Percentiles rank a stretch among this genome's conserved stretches.
These are phyloP conservation scores for Citrus sp. DNA, from an alignment of 345 rosid species.

Conservation along the genomic window DNA sequence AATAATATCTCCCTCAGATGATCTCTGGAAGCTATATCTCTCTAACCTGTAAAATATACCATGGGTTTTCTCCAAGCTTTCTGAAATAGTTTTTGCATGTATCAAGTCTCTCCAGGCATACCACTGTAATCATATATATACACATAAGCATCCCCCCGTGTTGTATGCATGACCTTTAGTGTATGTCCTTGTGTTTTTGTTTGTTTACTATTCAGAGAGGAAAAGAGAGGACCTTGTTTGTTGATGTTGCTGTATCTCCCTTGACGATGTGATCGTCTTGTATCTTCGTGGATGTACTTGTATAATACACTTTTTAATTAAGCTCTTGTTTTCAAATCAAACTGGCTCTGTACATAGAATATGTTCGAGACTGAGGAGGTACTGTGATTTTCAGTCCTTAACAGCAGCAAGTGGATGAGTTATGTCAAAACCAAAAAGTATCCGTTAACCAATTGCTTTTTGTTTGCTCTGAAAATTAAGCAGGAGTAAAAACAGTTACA, in stretches of 20 bases:
- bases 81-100: slow-evolving; percentile 9
- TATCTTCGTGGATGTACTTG: slow-evolving; percentile 32
- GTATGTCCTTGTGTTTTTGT: slow-evolving; percentile 18
- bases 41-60: slow-evolving; percentile 32
- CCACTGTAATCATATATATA: slow-evolving; percentile 21
- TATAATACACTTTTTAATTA: slow-evolving; percentile 26
- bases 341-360: too few species aligned
- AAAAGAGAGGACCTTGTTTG: slow-evolving; percentile 15
- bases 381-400: too few species aligned
- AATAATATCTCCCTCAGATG: slow-evolving; percentile 18
- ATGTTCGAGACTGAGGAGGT: too few species aligned
- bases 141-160: not conserved
- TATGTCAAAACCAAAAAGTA: too few species aligned
- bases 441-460: too few species aligned
- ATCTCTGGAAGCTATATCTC: slow-evolving; percentile 22
- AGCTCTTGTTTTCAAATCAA: slow-evolving; percentile 1
- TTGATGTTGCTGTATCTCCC: slow-evolving; percentile 20
- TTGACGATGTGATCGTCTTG: slow-evolving; percentile 13
- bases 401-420: not conserved
- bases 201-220: slow-evolving; percentile 31
- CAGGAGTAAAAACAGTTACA: not conserved
- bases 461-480: not conserved
- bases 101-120: not conserved
- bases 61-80: slow-evolving; percentile 34
- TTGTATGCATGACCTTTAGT: slow-evolving; percentile 6